Percentiles rank a stretch among this genome's conserved stretches.
Conservation (phyloP, 768 basidiomycete species). For the Tricholoma saponaceum region DNA sequence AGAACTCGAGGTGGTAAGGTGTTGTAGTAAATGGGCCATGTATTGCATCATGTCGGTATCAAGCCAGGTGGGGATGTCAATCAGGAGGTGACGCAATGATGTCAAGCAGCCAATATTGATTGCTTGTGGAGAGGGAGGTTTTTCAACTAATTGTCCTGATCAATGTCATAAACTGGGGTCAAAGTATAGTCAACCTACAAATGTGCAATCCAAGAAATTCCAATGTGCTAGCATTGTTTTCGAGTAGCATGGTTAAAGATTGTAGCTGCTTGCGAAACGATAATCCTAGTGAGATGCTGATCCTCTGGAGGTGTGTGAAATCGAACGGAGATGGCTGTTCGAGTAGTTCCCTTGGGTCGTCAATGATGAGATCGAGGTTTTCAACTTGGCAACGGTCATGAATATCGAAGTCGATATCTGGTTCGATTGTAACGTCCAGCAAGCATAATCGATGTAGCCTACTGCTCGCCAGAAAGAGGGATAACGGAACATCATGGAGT, state of each 20-base stretch:
- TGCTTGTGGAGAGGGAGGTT: not conserved
- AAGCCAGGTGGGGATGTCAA: not conserved
- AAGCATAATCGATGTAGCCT: not conserved
- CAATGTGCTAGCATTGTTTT: not conserved
- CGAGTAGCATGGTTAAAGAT: not conserved
- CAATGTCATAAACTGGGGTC: not conserved
- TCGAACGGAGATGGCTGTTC: not conserved
- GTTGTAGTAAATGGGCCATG: not conserved
- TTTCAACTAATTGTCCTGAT: not conserved
- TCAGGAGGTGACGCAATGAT: not conserved
- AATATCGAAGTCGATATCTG: not conserved
- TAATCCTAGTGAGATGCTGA: not conserved
- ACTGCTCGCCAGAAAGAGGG: not conserved
- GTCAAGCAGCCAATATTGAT: not conserved
- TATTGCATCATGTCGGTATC: not conserved
- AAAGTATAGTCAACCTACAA: not conserved
- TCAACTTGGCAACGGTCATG: not conserved
- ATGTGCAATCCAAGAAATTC: not conserved
- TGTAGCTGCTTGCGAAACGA: not conserved
- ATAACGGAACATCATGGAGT: not conserved
- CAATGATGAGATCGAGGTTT: not conserved
- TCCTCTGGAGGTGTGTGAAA: not conserved
- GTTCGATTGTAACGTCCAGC: not conserved
- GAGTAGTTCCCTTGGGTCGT: not conserved
- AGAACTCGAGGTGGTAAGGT: not conserved